Base-by-base conservation (phyloP, 495 filamentous ascomycete species). In the Trichoderma reesei region DNA sequence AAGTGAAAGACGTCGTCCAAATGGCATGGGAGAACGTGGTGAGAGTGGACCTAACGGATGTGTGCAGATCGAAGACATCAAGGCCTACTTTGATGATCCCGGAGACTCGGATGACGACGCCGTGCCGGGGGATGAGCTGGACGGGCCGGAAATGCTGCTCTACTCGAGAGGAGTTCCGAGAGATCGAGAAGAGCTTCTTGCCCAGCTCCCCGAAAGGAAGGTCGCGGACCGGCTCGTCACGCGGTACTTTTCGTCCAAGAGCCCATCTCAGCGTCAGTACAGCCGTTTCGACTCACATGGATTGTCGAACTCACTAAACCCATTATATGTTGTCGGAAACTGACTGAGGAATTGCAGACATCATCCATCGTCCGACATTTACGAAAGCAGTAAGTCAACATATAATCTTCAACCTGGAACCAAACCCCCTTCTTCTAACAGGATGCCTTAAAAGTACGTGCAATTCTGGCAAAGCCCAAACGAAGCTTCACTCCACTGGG, bases 161-260 rank as follows among this genome's bases (percentile, higher is more conserved):
- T 41, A 69, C 31, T 70, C 72, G 3, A 63, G 68, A 9, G 67
- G 68, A 14, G 68, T 59, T 0, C 69, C 64, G 10, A 71, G 62
- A 41, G 72, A 69, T 65, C 77, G 71, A 41, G 61, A 68, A 26
- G 74, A 80, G 5, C 66, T 82, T 13, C 41, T 82, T 11, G 71
- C 68, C 56, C 62, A 73, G 46, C 67, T 83, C 10, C 77, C 82
- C 26, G 62, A 72, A 13, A 74, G 73, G 41, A 34, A 68, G 0
- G 65, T 78, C 5, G 72, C 75, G 33, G 78, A 79, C 60, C 67
- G 74, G 61, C 63, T 83, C 39, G 74, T 81, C 56, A 75, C 75
- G 66, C 72, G 75, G 56, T 82, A 81, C 67, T 80, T 84, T 67
- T 76, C 75, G 64, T 79, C 79, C 14, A 75, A 74, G 62, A 78